A percentile compares a stretch with the other conserved stretches of the same genome.
phyloP scores from a whole-genome alignment of 1,139 yeast species.

The Eremothecium cymbalariae region DNA sequence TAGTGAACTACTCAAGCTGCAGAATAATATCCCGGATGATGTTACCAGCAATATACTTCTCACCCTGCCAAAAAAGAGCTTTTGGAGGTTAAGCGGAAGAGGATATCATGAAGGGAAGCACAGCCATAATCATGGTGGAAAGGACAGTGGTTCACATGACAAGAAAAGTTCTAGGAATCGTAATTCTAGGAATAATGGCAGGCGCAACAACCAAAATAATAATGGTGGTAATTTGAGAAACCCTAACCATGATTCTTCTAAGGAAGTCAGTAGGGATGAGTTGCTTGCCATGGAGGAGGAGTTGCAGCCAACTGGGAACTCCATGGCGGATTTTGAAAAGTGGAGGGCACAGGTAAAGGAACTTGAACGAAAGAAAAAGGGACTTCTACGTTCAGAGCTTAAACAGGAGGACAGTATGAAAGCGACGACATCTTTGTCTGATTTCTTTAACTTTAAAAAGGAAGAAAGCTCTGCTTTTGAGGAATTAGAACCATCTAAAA shows the following conservation, averaged over 20 bases:
- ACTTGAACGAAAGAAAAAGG: constrained; percentile 47
- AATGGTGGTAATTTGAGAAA: constrained; percentile 16
- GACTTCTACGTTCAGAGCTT: constrained; percentile 21
- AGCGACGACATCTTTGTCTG: constrained; percentile 26
- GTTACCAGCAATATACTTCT: constrained; percentile 12
- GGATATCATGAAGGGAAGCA: constrained; percentile 16
- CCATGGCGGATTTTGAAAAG: constrained; percentile 62
- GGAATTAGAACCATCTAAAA: constrained; percentile 11
- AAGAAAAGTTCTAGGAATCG: constrained; percentile 11
- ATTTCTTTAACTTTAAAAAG: constrained; percentile 24
- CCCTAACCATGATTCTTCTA: constrained; percentile 2
- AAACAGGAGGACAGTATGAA: constrained; percentile 8
- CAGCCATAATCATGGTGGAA: constrained; percentile 9
- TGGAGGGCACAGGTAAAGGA: constrained; percentile 59
- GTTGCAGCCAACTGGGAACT: constrained; percentile 37
- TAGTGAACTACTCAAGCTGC: constrained; percentile 18
- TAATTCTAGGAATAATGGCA: constrained; percentile 9
- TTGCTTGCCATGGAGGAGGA: constrained; percentile 29
- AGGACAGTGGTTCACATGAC: constrained; percentile 3
- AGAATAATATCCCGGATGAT: constrained; percentile 15
- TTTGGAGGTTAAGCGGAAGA: constrained; percentile 29
- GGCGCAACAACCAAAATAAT: constrained; percentile 12
- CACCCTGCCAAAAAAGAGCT: constrained; percentile 28
- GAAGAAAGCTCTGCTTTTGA: constrained; percentile 11
- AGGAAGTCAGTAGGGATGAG: constrained; percentile 18